Base-by-base conservation (phyloP, 257 asterid species). In the Echium plantagineum region DNA sequence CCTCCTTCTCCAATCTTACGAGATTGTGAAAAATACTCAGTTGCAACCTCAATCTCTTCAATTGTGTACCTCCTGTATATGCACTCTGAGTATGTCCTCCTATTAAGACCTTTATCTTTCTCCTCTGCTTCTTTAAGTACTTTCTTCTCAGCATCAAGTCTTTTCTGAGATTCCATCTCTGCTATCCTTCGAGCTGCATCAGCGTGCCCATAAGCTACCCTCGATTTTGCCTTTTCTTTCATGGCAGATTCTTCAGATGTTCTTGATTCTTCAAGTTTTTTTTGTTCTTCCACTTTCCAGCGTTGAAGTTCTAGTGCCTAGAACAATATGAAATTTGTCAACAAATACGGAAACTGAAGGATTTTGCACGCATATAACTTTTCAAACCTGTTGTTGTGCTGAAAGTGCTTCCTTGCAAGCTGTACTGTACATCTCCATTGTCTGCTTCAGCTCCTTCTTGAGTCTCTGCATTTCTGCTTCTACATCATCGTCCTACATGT, bases 1-100 rank as follows among this genome's bases (percentile, higher is more conserved):
- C 97, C 97, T 61, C 97, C 97, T 78, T 90, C 97, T 38, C 97
- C 97, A 30, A 90, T 85, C 74, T 87, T 90, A 55, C 88, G 80
- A 20, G 86, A 72, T 58, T 71, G 61, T n/a, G 89, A 56, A 63
- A 90, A 90, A 70, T 73, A 87, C 10, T 90, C 81, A 0, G 97
- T 90, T 49, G 97, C 97, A 67, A 62, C 65, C 80, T 90, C 97
- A 68, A 90, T 85, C 69, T 90, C 97, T 68, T 90, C 97, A 49
- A 90, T 90, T 3, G 94, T 67, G 69, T 90, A 90, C 60, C 68
- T 82, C 77, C 97, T 78, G 71, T 87, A 90, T 74, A 93, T 79
- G 66, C 63, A 32, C 35, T 78, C 76, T 56, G 86, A 16, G 21
- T 76, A 66, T 54, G 69, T 60, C 67, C 69, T 6, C 52, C 71